Evolutionary conservation across 169 alveolate species (phyloP), one percentile per base, ranked within the genome.

Genomic region (Plasmodium adleri): DNA sequence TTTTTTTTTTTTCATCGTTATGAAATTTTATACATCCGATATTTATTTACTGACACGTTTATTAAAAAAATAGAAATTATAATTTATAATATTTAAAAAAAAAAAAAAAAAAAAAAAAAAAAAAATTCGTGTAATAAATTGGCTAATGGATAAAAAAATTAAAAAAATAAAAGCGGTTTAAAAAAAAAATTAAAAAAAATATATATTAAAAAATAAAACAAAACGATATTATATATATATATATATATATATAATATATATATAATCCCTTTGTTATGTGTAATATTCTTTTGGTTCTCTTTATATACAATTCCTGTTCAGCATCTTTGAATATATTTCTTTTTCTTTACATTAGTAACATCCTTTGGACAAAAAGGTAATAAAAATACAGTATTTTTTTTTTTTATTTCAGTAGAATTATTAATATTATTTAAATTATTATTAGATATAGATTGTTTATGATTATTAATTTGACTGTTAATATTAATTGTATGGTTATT

Each of bases 351-450:
- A 1, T 32, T 59, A 67, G 72, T 83, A 83, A 59, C 91, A 83
- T 54, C 59, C 91, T 83, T 83, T 45, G 91, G 91, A 63, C 86
- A 83, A 24, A 68, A 83, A 17, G 86, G 85, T n/a, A 83, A 49
- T 26, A 83, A 70, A 70, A 83, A 83, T 39, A 59, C 17, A 56
- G 20, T 70, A 59, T 67, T 71, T 56, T 67, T 68, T 83, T 68
- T 68, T 68, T 58, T 68, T 20, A 64, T 59, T 64, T 78, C 56
- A 9, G 76, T n/a, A 9, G 17, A 17, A 0, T 58, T 52, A n/a
- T 32, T 76, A 49, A 59, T 71, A 32, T 52, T 67, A 67, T 67
- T 67, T 15, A 8, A 13, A 43, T 67, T 67, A 39, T 15, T 8
- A 39, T 67, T 26, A 26, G 24, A 32, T 32, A 32, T 32, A 32